These are phyloP conservation scores for Nannochloris sp. DNA, from an alignment of 139 green algal species.

Conservation along the genomic window DNA sequence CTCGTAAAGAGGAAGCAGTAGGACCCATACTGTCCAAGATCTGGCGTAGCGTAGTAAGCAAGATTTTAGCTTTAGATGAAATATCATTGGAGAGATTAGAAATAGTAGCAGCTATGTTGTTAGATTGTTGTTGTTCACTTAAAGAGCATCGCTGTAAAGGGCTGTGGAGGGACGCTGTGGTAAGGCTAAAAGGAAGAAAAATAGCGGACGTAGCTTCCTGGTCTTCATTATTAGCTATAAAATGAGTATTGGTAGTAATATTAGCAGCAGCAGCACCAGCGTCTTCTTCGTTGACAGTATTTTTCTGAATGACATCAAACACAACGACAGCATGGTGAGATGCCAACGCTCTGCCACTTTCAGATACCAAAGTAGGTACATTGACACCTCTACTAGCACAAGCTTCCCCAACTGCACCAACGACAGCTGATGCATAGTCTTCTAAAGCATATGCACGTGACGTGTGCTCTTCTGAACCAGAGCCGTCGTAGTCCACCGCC, in stretches of 20 bases:
- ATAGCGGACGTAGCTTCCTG: neutral
- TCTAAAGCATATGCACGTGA: neutral
- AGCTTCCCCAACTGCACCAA: slow-evolving; percentile 36
- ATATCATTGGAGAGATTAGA: neutral
- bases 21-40: neutral
- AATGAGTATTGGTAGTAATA: neutral
- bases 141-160: neutral
- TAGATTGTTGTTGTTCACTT: neutral
- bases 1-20: slow-evolving; percentile 10
- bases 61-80: neutral
- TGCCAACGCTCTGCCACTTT: slow-evolving; percentile 50
- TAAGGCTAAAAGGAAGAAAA: neutral
- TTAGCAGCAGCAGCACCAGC: too few species aligned
- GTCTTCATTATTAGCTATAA: neutral
- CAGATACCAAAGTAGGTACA: slow-evolving; percentile 40
- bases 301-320: slow-evolving; percentile 64
- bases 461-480: neutral
- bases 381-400: slow-evolving; percentile 40
- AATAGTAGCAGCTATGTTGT: neutral
- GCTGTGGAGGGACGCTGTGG: neutral
- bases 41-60: neutral
- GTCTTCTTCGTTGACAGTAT: too few species aligned
- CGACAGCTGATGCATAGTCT: slow-evolving; percentile 1
- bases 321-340: slow-evolving; percentile 58
- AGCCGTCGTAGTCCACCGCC: slow-evolving; percentile 54